Evolutionary conservation across 2,329 filamentous ascomycete species (phyloP).

Genomic region (Colletotrichum spinosum): DNA sequence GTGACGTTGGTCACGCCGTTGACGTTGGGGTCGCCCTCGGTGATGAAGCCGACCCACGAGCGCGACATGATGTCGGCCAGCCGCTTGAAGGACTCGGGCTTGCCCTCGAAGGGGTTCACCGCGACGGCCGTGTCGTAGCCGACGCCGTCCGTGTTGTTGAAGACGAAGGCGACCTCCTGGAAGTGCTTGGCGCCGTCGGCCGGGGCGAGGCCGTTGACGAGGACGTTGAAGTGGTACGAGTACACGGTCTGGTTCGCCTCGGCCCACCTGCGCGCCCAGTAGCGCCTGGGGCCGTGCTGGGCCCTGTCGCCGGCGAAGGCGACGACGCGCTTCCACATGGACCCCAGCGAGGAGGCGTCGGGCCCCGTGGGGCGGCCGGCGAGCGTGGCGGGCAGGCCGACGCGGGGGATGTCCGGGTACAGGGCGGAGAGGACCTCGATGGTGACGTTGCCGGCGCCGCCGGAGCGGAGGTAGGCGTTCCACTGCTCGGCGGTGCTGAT

Average conservation of each 20-base stretch:
- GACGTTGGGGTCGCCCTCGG: constrained; percentile 57
- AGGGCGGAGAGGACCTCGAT: constrained; percentile 52
- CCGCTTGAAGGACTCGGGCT: constrained; percentile 53
- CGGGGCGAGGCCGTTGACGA: constrained; percentile 37
- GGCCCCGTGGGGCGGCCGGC: constrained; percentile 43
- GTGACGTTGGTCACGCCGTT: constrained; percentile 8
- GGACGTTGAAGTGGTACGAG: constrained; percentile 62
- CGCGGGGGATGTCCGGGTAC: constrained; percentile 62
- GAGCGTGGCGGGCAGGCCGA: constrained; percentile 60
- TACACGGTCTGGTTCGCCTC: constrained; percentile 62
- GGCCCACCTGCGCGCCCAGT: constrained; percentile 64
- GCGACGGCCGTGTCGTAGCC: constrained; percentile 62
- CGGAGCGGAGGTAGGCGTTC: constrained; percentile 49
- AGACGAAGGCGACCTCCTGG: constrained; percentile 52
- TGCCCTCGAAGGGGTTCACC: constrained; percentile 51
- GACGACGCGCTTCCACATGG: constrained; percentile 65
- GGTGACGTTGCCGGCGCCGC: constrained; percentile 41
- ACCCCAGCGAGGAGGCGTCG: constrained; percentile 48
- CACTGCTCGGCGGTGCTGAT: constrained; percentile 69
- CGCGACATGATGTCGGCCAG: constrained; percentile 61
- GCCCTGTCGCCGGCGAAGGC: constrained; percentile 66
- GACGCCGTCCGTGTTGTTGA: constrained; percentile 61
- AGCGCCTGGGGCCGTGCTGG: constrained; percentile 67
- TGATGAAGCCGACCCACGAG: constrained; percentile 64
- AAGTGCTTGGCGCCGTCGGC: constrained; percentile 44